These are phyloP conservation scores for Haplosporangium gracile DNA, from an alignment of 192 early-diverging fungal genomes.

Conservation along the genomic window DNA sequence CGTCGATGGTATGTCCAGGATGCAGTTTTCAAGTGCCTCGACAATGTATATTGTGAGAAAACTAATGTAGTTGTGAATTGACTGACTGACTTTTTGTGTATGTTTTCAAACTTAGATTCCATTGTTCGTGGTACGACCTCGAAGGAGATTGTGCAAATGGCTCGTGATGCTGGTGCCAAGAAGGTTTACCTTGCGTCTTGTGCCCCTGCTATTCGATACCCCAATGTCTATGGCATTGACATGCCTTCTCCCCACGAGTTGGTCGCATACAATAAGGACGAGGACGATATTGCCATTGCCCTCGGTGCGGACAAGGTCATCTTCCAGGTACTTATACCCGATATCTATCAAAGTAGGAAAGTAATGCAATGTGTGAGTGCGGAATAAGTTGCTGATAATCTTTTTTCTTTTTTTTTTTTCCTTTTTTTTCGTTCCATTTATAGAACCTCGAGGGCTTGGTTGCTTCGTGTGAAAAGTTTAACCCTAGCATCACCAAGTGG, in stretches of 20 bases:
- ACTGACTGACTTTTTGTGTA: neutral
- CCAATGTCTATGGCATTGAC: constrained; percentile 99
- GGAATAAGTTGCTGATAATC: neutral
- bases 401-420: neutral
- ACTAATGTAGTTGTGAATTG: no score
- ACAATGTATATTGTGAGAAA: neutral
- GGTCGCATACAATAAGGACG: constrained; percentile 84
- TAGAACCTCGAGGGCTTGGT: constrained; percentile 87
- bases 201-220: constrained; percentile 94
- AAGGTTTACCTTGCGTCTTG: constrained; percentile 99
- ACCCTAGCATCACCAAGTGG: constrained; percentile 84
- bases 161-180: constrained; percentile 96
- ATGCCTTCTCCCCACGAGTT: constrained; percentile 97
- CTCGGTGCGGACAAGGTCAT: constrained; percentile 98
- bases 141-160: constrained; percentile 99
- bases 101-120: constrained; percentile 66
- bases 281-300: constrained; percentile 87
- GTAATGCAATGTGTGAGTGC: neutral
- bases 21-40: neutral
- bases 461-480: constrained; percentile 87
- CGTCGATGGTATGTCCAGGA: constrained; percentile 77
- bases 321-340: constrained; percentile 76
- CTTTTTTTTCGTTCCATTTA: neutral
- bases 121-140: constrained; percentile 99
- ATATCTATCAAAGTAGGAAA: no score